Percentiles rank a stretch among this genome's conserved stretches.
Evolutionary conservation across 1,284 basidiomycete species (phyloP).

Genomic region (Phellopilus nigrolimitatus): DNA sequence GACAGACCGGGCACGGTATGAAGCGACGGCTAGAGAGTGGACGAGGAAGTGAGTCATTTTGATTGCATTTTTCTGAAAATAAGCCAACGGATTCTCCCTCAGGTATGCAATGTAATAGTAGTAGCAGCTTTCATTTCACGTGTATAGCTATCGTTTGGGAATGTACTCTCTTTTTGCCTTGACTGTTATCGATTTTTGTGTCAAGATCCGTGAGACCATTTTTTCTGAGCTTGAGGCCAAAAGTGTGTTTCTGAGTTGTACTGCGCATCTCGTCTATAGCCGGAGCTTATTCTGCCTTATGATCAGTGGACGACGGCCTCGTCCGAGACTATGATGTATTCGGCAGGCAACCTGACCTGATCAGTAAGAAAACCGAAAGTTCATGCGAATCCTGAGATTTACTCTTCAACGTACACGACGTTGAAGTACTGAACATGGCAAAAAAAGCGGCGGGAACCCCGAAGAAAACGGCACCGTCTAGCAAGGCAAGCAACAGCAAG

Average conservation of each 20-base stretch:
- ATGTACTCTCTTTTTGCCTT: conserved; percentile 11
- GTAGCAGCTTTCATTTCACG: conserved; percentile 6
- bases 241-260: no score
- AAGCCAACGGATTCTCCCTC: not conserved
- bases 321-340: no score
- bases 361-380: no score
- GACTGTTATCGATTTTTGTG: not conserved
- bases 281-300: no score
- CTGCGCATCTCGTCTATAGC: no score
- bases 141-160: conserved; percentile 15
- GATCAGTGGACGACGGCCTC: no score
- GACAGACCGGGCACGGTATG: conserved; percentile 90
- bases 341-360: no score
- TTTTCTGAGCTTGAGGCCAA: not conserved
- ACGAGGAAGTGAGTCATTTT: conserved; percentile 80
- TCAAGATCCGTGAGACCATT: no score
- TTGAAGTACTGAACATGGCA: no score
- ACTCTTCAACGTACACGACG: no score
- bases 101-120: conserved; percentile 56
- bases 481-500: not conserved
- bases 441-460: not conserved
- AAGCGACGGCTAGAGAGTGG: conserved; percentile 95
- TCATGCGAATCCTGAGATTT: no score
- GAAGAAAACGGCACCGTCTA: not conserved
- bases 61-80: conserved; percentile 25